phyloP scores from a whole-genome alignment of 2,329 filamentous ascomycete genomes.

The Colletotrichum sp. region DNA sequence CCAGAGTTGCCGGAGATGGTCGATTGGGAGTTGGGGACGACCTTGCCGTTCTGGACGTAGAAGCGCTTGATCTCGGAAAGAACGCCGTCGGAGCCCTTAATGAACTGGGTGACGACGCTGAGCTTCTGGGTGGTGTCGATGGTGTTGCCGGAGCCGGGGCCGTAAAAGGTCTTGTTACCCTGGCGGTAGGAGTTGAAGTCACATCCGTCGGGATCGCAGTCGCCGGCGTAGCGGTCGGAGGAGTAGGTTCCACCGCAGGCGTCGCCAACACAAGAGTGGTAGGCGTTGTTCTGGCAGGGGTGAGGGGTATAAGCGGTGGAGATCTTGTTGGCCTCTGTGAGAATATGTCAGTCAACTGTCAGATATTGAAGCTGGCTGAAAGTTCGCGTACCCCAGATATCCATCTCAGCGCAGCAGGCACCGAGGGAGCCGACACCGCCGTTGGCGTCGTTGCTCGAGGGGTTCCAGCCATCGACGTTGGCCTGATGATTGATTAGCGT shows the following conservation, averaged over 20 bases:
- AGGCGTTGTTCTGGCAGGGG: constrained; percentile 58
- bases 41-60: constrained; percentile 67
- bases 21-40: constrained; percentile 59
- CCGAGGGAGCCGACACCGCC: constrained; percentile 57
- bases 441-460: constrained; percentile 59
- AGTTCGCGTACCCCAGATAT: constrained; percentile 45
- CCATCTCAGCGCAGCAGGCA: constrained; percentile 69
- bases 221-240: constrained; percentile 60
- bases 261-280: constrained; percentile 55
- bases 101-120: constrained; percentile 73
- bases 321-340: constrained; percentile 69
- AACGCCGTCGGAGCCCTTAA: constrained; percentile 49
- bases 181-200: constrained; percentile 74
- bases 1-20: constrained; percentile 42
- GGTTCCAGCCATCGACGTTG: constrained; percentile 57
- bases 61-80: constrained; percentile 68
- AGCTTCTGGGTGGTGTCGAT: constrained; percentile 65
- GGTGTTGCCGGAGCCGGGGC: constrained; percentile 53
- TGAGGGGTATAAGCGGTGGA: constrained; percentile 71
- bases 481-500: constrained; percentile 33
- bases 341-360: neutral
- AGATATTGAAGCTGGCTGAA: constrained; percentile 24
- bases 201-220: constrained; percentile 73
- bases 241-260: constrained; percentile 59
- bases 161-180: constrained; percentile 69